Base-by-base conservation (phyloP, 2,329 filamentous ascomycete genomes). In the Penicillium paneum region DNA sequence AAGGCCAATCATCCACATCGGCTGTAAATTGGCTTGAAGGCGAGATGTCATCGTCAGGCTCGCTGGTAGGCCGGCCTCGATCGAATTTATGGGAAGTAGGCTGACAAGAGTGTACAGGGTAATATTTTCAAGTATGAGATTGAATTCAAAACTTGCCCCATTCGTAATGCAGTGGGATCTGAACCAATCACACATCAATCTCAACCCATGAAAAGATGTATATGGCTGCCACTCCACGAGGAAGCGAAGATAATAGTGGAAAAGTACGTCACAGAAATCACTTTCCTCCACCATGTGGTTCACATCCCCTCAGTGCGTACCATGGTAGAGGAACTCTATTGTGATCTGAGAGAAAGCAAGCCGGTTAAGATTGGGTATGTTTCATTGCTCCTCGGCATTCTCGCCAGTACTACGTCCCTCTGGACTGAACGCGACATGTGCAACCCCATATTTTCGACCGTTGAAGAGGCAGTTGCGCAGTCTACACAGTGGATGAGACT, bases 211-310 rank as follows among this genome's bases (percentile, higher is more conserved):
- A 56, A 48, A 29, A 61, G 57, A 57, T 70, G 60, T 54, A 54
- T 72, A 28, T 74, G 71, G 68, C 60, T 74, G 5, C 73, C 73
- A 5, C 54, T 64, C 13, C 57, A 67, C n/a, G 56, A 64, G 8
- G 73, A 76, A 60, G 62, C 72, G 4, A 65, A 57, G 31, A 45
- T 61, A 8, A 60, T 75, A 1, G 42, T 72, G 3, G 58, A 74
- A 8, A 70, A 69, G 54, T 75, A 70, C 38, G 46, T 71, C 8
- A 36, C 49, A 12, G 62, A 72, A 13, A 57, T 74, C 24, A 69
- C 65, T 8, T 69, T 66, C 44, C 57, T 73, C 28, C 68, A 74
- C 32, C 72, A 74, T 52, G 62, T 76, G 21, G 54, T 71, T 1
- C 71, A 74, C 43, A 46, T 34, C 6, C 71, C 69, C 3, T 67